phyloP scores from a whole-genome alignment of 1,139 yeast genomes.

The Scheffersomyces cryptocercus region DNA sequence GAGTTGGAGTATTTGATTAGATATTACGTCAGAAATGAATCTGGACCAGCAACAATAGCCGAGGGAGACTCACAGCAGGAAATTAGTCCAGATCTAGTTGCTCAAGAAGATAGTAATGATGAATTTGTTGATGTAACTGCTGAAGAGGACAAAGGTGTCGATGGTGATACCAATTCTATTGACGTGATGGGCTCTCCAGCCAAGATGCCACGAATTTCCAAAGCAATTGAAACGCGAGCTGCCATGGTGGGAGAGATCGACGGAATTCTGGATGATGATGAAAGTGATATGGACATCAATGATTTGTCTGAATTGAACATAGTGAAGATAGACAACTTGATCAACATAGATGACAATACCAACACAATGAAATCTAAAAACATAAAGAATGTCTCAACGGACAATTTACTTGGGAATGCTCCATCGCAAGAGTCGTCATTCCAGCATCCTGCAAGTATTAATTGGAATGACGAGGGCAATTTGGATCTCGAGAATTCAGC shows the following conservation, averaged over 20 bases:
- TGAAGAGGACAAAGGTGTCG: slow-evolving; percentile 17
- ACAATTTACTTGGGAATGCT: neutral
- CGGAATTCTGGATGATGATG: slow-evolving; percentile 2
- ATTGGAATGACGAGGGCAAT: slow-evolving; percentile 44
- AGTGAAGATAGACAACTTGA: slow-evolving; percentile 38
- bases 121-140: slow-evolving; percentile 9
- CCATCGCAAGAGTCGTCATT: slow-evolving; percentile 35
- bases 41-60: slow-evolving; percentile 18
- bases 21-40: slow-evolving; percentile 30
- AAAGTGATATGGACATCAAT: slow-evolving; percentile 30
- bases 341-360: slow-evolving; percentile 23
- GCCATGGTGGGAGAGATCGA: slow-evolving; percentile 9
- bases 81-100: slow-evolving; percentile 8
- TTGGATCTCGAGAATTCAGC: slow-evolving; percentile 30
- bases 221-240: neutral
- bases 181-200: slow-evolving; percentile 16
- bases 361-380: neutral
- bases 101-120: slow-evolving; percentile 7
- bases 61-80: slow-evolving; percentile 20
- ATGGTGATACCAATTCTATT: slow-evolving; percentile 15
- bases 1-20: slow-evolving; percentile 58
- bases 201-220: slow-evolving; percentile 11
- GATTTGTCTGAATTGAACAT: slow-evolving; percentile 44
- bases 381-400: neutral
- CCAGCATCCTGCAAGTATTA: slow-evolving; percentile 44